Evolutionary conservation across 2,329 filamentous ascomycete species (phyloP), one percentile per base, ranked within the genome.

Genomic region (Cephalotrichum gorgonifer): DNA sequence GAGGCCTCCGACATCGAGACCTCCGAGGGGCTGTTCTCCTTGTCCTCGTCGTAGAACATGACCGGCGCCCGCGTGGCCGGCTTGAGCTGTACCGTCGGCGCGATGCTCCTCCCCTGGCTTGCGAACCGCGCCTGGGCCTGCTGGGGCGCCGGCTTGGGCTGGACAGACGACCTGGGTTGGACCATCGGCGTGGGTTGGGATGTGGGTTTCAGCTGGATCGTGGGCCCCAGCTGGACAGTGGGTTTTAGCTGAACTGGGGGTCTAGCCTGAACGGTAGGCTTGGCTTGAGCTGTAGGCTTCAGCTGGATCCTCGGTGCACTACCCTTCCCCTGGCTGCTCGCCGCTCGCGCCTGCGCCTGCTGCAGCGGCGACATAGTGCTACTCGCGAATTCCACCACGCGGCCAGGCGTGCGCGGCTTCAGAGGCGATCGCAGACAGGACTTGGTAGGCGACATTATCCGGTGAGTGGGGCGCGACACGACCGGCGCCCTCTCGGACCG

Each of bases 301-400:
- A 14, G 15, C 8, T 31, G 30, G 11, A 31, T 15, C 12, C 30
- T 15, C 30, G 27, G 27, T 6, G 15, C 30, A 31, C 12, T 11
- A 11, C 30, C 15, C 30, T 15, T 31, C 30, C 11, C 30, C 12
- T 31, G 12, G 12, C 30, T 33, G 12, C 30, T 39, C 35, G 35
- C n/a, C 7, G 6, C 35, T 9, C 33, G 33, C 3, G 39, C 48
- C 42, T 43, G 23, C 14, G 64, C 66, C 53, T 74, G 69, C 9
- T 69, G 65, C 1, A 66, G 55, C 1, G 73, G 72, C 3, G 72
- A 73, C 6, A 73, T 59, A 1, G 71, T 70, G 57, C 67, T 74
- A 59, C 70, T 73, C 1, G 72, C 73, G 54, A 80, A 81, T 50
- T 78, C 75, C 14, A 81, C 78, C 1, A 80, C 73, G 1, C 75